Evolutionary conservation across 75 land plant species (phyloP).

Genomic region (Pseudotsuga menziesii): DNA sequence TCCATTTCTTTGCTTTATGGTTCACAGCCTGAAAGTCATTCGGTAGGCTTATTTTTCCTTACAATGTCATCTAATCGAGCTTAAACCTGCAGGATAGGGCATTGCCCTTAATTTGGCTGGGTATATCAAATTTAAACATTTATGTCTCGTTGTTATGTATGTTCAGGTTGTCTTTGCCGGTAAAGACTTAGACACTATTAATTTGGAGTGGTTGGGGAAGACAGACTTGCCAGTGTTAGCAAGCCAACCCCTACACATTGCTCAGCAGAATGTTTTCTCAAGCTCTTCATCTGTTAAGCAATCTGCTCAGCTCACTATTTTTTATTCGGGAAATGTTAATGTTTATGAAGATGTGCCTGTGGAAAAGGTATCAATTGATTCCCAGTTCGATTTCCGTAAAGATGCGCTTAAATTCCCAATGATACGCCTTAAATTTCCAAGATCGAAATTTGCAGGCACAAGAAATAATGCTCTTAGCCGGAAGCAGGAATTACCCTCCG

Average conservation of each 20-base stretch:
- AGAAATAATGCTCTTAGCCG: constrained; percentile 25
- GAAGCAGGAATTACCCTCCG: neutral
- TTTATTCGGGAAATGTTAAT: constrained; percentile 42
- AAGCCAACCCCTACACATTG: neutral
- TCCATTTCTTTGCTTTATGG: neutral
- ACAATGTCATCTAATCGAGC: too few relatives aligned
- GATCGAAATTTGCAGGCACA: constrained; percentile 12
- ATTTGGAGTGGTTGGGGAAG: too few relatives aligned
- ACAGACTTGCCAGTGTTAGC: too few relatives aligned
- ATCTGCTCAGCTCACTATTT: constrained; percentile 37
- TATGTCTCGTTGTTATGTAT: too few relatives aligned
- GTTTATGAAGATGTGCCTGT: constrained; percentile 40
- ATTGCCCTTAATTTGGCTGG: too few relatives aligned
- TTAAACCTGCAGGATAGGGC: too few relatives aligned
- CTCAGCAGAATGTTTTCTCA: neutral
- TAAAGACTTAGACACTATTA: too few relatives aligned
- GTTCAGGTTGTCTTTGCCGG: too few relatives aligned
- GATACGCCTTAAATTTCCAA: neutral
- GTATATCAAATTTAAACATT: too few relatives aligned
- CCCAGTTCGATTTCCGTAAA: neutral
- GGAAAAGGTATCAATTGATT: neutral
- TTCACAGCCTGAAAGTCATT: too few relatives aligned
- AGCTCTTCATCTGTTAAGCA: neutral
- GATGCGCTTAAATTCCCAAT: neutral
- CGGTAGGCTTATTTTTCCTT: too few relatives aligned